A percentile compares a stretch with the other conserved stretches of the same genome.
Conservation (phyloP, 2,329 filamentous ascomycete genomes). For the Neonectria sp. region DNA sequence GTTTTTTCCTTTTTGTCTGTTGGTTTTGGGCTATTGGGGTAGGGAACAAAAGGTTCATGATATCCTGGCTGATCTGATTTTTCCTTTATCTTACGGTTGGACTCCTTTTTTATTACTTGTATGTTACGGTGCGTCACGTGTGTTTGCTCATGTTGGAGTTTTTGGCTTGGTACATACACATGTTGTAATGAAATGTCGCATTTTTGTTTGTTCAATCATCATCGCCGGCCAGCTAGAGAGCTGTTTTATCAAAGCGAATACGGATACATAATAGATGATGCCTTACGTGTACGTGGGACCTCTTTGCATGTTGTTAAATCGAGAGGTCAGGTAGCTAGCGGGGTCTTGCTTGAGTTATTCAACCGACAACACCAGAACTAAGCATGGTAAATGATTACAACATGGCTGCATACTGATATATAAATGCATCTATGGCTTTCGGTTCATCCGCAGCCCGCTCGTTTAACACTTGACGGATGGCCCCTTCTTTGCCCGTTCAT, state of each 20-base stretch:
- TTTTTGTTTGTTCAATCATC: slow-evolving; percentile 12
- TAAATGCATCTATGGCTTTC: neutral
- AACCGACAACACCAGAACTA: neutral
- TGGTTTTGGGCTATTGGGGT: slow-evolving; percentile 16
- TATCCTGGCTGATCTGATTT: slow-evolving; percentile 31
- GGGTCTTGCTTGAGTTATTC: neutral
- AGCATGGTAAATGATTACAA: neutral
- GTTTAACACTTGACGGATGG: neutral
- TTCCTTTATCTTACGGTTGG: slow-evolving; percentile 26
- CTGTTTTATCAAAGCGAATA: neutral
- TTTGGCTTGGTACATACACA: slow-evolving; percentile 34
- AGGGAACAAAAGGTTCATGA: slow-evolving; percentile 36
- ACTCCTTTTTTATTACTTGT: slow-evolving; percentile 27
- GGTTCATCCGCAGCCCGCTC: neutral
- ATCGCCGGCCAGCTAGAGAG: slow-evolving; percentile 13
- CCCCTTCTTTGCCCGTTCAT: neutral
- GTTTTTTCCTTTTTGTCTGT: slow-evolving; percentile 34
- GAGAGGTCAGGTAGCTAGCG: neutral
- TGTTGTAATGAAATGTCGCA: slow-evolving; percentile 39
- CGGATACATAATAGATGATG: slow-evolving; percentile 8
- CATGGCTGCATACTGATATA: neutral
- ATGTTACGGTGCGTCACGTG: slow-evolving; percentile 17
- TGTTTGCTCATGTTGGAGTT: slow-evolving; percentile 9
- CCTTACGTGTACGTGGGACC: neutral
- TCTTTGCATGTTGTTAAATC: neutral